These are phyloP conservation scores for Sporothrix sp. DNA, from an alignment of 2,329 filamentous ascomycete species.

Conservation along the genomic window DNA sequence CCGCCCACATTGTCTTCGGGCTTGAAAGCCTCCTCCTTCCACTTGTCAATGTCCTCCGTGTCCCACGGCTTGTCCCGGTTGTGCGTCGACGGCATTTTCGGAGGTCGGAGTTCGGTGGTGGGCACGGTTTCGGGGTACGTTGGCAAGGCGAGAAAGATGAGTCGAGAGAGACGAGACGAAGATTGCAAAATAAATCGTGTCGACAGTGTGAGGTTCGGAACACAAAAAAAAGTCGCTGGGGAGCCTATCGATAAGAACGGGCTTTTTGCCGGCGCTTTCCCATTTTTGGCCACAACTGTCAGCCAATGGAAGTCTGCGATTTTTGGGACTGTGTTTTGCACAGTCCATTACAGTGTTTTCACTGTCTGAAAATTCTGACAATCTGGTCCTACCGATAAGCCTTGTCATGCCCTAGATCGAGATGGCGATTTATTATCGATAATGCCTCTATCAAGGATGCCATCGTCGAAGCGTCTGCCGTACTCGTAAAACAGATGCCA, in stretches of 20 bases:
- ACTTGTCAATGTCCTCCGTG: slow-evolving; percentile 94
- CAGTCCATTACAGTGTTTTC: not conserved
- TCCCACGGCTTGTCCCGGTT: slow-evolving; percentile 91
- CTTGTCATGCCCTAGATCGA: not conserved
- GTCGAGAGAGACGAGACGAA: not conserved
- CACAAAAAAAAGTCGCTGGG: slow-evolving; percentile 5
- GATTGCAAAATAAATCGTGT: not conserved
- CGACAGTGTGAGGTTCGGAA: too few relatives aligned
- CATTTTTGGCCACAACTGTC: not conserved
- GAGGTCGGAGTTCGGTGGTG: not conserved
- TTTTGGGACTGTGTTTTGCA: not conserved
- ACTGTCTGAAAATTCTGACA: not conserved
- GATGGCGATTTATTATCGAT: slow-evolving; percentile 1
- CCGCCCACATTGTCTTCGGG: slow-evolving; percentile 77
- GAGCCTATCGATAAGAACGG: too few relatives aligned
- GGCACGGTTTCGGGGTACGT: too few relatives aligned
- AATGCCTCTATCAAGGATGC: not conserved
- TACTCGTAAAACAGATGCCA: too few relatives aligned
- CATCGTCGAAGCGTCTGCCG: too few relatives aligned
- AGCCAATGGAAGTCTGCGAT: not conserved
- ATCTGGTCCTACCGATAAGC: not conserved
- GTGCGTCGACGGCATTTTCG: slow-evolving; percentile 73
- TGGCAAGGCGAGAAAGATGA: not conserved
- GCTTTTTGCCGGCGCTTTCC: not conserved
- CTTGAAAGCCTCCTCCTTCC: slow-evolving; percentile 83